These are phyloP conservation scores for Phytophthora kernoviae DNA, from an alignment of 352 stramenopile species.

Conservation along the genomic window DNA sequence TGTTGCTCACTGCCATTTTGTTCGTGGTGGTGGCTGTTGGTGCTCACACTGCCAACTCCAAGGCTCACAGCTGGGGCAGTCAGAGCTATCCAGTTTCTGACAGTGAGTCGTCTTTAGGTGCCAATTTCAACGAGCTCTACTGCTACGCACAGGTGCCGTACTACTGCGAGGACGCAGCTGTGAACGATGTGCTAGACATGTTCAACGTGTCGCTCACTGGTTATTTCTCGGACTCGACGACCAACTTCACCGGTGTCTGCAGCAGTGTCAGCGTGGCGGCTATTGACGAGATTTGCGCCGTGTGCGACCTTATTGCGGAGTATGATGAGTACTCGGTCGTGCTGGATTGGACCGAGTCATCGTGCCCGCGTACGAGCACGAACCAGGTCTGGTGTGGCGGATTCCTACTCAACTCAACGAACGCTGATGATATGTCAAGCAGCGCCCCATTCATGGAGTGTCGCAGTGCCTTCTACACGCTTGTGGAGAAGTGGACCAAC, in stretches of 20 bases:
- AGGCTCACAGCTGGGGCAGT: constrained; percentile 51
- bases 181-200: constrained; percentile 54
- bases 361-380: constrained; percentile 51
- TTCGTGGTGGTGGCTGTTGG: constrained; percentile 75
- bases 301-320: constrained; percentile 57
- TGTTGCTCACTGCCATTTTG: constrained; percentile 59
- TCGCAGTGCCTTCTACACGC: constrained; percentile 56
- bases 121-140: constrained; percentile 84
- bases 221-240: constrained; percentile 42
- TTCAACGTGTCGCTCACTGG: constrained; percentile 57
- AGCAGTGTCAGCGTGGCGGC: constrained; percentile 40
- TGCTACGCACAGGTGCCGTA: constrained; percentile 82
- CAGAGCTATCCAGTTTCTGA: constrained; percentile 49
- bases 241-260: constrained; percentile 63
- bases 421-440: constrained; percentile 40
- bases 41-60: constrained; percentile 58
- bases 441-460: constrained; percentile 73
- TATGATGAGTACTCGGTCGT: constrained; percentile 72
- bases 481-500: constrained; percentile 76
- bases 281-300: constrained; percentile 59
- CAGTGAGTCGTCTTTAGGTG: constrained; percentile 54
- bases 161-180: constrained; percentile 63
- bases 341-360: constrained; percentile 62
- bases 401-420: constrained; percentile 62
- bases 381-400: constrained; percentile 77